These are phyloP conservation scores for Peronospora belbahrii DNA, from an alignment of 352 stramenopile genomes.

Conservation along the genomic window DNA sequence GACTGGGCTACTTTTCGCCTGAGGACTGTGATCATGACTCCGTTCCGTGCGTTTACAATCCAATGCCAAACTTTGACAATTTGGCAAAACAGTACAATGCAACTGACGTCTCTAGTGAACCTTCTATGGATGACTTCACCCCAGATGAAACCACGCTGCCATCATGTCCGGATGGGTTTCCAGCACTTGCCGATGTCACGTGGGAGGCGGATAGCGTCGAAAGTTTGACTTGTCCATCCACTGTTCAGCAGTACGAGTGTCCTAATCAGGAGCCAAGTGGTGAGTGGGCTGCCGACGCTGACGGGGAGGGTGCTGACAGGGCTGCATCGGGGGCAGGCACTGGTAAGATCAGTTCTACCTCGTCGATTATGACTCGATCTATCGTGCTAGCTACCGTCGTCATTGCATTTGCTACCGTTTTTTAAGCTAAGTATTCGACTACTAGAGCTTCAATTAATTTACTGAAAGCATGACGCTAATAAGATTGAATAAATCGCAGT, in stretches of 20 bases:
- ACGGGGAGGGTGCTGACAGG: no score
- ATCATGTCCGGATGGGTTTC: slow-evolving; percentile 30
- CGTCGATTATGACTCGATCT: slow-evolving; percentile 16
- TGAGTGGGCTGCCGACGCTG: slow-evolving; percentile 30
- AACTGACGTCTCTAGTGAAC: slow-evolving; percentile 35
- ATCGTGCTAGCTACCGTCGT: slow-evolving; percentile 6
- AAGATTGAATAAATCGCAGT: background rate
- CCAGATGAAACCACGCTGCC: slow-evolving; percentile 23
- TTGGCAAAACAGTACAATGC: slow-evolving; percentile 41
- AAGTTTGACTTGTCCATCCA: slow-evolving; percentile 31
- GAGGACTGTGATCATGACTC: slow-evolving; percentile 53
- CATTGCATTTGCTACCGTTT: slow-evolving; percentile 8
- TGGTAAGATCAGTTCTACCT: slow-evolving; percentile 11
- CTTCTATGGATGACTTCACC: slow-evolving; percentile 28
- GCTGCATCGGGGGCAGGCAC: slow-evolving; percentile 7
- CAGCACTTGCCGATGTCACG: slow-evolving; percentile 25
- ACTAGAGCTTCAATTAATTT: slow-evolving; percentile 5
- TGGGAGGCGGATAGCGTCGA: slow-evolving; percentile 37
- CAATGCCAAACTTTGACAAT: slow-evolving; percentile 61
- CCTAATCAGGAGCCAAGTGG: slow-evolving; percentile 39
- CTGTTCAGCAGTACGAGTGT: slow-evolving; percentile 35
- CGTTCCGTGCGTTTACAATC: slow-evolving; percentile 54
- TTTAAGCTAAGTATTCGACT: slow-evolving; percentile 17
- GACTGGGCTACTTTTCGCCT: slow-evolving; percentile 69
- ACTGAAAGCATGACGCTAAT: slow-evolving; percentile 1